Percentiles rank a stretch among this genome's conserved stretches.
Evolutionary conservation across 1,284 basidiomycete species (phyloP).

Genomic region (Marasmius tenuissimus): DNA sequence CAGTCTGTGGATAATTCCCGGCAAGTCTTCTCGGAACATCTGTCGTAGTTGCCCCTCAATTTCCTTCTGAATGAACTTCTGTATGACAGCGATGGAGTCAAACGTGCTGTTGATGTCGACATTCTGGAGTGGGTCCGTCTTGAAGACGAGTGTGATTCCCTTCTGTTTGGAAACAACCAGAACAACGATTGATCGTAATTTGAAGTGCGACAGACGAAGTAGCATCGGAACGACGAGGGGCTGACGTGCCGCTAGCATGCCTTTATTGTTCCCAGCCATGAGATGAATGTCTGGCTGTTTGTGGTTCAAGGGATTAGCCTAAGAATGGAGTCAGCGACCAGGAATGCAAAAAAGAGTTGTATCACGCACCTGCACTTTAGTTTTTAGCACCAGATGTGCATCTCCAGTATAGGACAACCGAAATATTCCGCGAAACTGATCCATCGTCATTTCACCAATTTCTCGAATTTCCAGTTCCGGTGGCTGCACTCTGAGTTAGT

Average conservation of each 20-base stretch:
- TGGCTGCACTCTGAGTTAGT: constrained; percentile 53
- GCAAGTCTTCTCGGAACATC: constrained; percentile 97
- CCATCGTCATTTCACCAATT: constrained; percentile 94
- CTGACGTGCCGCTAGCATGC: constrained; percentile 90
- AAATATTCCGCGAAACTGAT: constrained; percentile 98
- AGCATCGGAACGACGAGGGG: constrained; percentile 98
- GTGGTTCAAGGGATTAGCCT: constrained; percentile 96
- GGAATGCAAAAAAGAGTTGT: not conserved
- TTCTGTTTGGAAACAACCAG: constrained; percentile 96
- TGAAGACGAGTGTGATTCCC: constrained; percentile 99
- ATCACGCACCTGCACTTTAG: constrained; percentile 87
- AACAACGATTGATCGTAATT: constrained; percentile 94
- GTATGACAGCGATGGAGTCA: constrained; percentile 96
- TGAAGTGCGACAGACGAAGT: constrained; percentile 92
- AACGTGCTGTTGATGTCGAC: constrained; percentile 98
- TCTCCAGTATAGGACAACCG: constrained; percentile 95
- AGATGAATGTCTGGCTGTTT: constrained; percentile 82
- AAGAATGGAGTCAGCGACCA: not conserved
- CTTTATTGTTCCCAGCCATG: constrained; percentile 67
- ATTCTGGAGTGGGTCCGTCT: constrained; percentile 97
- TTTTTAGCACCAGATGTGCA: constrained; percentile 93
- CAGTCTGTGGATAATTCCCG: constrained; percentile 94
- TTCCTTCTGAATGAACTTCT: constrained; percentile 94
- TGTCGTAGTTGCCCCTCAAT: constrained; percentile 97
- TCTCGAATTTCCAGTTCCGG: constrained; percentile 97